These are phyloP conservation scores for Xanthoparmelia taractica DNA, from an alignment of 495 filamentous ascomycete species.

Conservation along the genomic window DNA sequence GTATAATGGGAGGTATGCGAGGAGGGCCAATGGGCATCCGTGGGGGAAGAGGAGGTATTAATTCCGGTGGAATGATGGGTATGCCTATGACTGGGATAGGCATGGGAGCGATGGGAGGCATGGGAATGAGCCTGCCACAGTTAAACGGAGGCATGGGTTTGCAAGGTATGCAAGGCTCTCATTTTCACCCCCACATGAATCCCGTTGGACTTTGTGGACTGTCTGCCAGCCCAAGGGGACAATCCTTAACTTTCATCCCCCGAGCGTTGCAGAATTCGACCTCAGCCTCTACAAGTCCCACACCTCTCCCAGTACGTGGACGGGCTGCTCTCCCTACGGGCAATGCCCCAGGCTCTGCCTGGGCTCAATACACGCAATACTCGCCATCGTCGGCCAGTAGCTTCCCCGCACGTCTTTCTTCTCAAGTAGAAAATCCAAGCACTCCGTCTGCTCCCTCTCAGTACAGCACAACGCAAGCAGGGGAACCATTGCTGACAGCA, in stretches of 20 bases:
- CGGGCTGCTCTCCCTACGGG: not conserved
- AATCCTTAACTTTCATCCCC: conserved; percentile 1
- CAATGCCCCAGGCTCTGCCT: conserved; percentile 1
- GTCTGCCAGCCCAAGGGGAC: conserved; percentile 8
- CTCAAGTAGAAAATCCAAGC: conserved; percentile 3
- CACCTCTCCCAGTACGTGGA: not conserved
- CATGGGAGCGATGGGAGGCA: conserved; percentile 51
- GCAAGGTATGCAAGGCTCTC: conserved; percentile 46
- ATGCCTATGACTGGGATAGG: conserved; percentile 27
- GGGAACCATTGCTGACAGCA: conserved; percentile 15
- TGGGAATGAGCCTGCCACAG: conserved; percentile 58
- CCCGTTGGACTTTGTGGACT: not conserved
- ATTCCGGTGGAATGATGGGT: conserved; percentile 41
- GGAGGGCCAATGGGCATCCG: conserved; percentile 62
- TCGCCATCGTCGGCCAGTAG: conserved; percentile 1
- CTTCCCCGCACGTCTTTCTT: conserved; percentile 1
- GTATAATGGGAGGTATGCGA: conserved; percentile 58
- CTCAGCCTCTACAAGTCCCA: not conserved
- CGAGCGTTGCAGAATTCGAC: not conserved
- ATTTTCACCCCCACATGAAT: conserved; percentile 3
- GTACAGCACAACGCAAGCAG: conserved; percentile 18
- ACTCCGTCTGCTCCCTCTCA: not conserved
- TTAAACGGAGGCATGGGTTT: conserved; percentile 51
- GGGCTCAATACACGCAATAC: conserved; percentile 13
- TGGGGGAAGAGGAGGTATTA: conserved; percentile 57